Percentiles rank a stretch among this genome's conserved stretches.
Evolutionary conservation across 2,329 filamentous ascomycete species (phyloP).

Genomic region (Microcyclospora pomicola): DNA sequence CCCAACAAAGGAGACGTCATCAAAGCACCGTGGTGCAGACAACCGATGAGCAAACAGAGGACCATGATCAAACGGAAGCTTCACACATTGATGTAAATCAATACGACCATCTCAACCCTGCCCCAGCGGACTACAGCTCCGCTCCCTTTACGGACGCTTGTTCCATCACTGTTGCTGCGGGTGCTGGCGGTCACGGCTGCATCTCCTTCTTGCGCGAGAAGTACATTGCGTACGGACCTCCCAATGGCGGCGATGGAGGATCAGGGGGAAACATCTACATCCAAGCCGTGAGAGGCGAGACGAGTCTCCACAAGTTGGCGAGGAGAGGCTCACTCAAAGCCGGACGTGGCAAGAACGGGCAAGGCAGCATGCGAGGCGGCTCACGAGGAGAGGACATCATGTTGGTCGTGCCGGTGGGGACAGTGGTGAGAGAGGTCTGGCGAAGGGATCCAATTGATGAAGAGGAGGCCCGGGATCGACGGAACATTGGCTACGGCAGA

Average conservation of each 20-base stretch:
- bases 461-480: slow-evolving; percentile 35
- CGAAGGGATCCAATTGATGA: slow-evolving; percentile 64
- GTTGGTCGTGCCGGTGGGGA: slow-evolving; percentile 84
- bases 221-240: slow-evolving; percentile 73
- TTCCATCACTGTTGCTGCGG: slow-evolving; percentile 61
- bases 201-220: slow-evolving; percentile 90
- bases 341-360: slow-evolving; percentile 61
- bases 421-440: slow-evolving; percentile 70
- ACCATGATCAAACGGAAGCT: background rate
- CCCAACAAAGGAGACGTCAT: background rate
- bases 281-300: slow-evolving; percentile 81
- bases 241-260: slow-evolving; percentile 90
- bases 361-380: slow-evolving; percentile 60
- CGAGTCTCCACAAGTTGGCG: slow-evolving; percentile 81
- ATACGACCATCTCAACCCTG: slow-evolving; percentile 54
- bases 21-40: background rate
- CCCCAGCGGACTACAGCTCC: slow-evolving; percentile 69
- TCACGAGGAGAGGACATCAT: slow-evolving; percentile 75
- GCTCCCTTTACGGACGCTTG: slow-evolving; percentile 82
- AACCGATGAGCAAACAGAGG: slow-evolving; percentile 1
- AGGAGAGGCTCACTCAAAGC: slow-evolving; percentile 62
- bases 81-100: slow-evolving; percentile 10
- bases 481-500: slow-evolving; percentile 18
- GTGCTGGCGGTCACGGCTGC: slow-evolving; percentile 77
- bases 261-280: slow-evolving; percentile 88